Evolutionary conservation across 2,329 filamentous ascomycete species (phyloP), one percentile per base, ranked within the genome.

Genomic region (Rosellinia necatrix): DNA sequence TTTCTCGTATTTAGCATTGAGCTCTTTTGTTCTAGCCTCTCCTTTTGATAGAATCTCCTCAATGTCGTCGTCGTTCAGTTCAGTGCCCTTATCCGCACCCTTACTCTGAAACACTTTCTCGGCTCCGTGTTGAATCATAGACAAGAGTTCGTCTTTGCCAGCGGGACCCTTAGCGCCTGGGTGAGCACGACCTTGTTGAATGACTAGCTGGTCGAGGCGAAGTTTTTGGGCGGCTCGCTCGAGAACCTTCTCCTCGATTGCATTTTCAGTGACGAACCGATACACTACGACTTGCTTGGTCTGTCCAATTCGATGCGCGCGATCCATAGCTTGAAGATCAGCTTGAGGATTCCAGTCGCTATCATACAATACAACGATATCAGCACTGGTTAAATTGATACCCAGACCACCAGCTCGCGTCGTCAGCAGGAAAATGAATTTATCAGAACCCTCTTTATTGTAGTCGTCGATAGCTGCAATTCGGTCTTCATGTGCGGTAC

Each of bases 341-440:
- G 94, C 94, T 74, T 99, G 94, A 8, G 94, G 94, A 69, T 97
- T 97, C 94, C 94, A 99, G 71, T 99, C 94, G 67, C 92, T 97
- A 73, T 99, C 94, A 69, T 94, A 99, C 6, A 99, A 84, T 25
- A 99, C 85, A 56, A 99, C 94, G 68, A 97, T 96, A 67, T 99
- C 94, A 53, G 94, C 94, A 58, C 84, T 88, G 0, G 94, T 99
- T 70, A 99, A 78, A 71, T 99, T 99, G 79, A 99, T 99, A 68
- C 94, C 94, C 51, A 99, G 77, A 67, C 94, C 94, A 79, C 94
- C 94, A 54, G 94, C 94, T 75, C 94, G 87, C 34, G 94, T 99
- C 0, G 94, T 99, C 41, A 99, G 81, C 59, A 99, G 79, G 74
- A 99, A 99, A 56, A 99, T 82, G 66, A 97, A 99, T 74, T 96